Percentiles rank a stretch among this genome's conserved stretches.
phyloP scores from a whole-genome alignment of 2,329 filamentous ascomycete genomes.

The Aspergillus sp. region DNA sequence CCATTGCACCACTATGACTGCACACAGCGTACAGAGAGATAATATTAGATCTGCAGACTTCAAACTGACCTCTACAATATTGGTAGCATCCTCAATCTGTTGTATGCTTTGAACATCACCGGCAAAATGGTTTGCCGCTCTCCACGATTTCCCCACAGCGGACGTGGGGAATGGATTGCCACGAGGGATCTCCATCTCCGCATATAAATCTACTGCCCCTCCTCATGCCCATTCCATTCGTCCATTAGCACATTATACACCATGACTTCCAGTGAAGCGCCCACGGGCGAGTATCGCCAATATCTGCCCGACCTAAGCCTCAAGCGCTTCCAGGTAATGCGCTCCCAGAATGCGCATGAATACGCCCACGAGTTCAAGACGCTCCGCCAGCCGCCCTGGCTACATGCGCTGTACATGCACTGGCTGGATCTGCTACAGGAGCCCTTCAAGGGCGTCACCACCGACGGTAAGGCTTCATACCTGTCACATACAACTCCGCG shows the following conservation, averaged over 20 bases:
- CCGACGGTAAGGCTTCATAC: conserved; percentile 51
- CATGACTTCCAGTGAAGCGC: conserved; percentile 11
- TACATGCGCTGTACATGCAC: conserved; percentile 59
- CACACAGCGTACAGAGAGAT: not conserved
- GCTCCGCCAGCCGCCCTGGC: conserved; percentile 62
- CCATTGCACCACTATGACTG: not conserved
- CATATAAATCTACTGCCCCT: not conserved
- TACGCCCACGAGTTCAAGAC: conserved; percentile 62
- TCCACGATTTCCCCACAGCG: too few species aligned
- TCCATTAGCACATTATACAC: not conserved
- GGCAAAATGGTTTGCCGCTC: not conserved
- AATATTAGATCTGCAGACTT: too few species aligned
- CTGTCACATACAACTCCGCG: not conserved
- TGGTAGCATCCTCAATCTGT: too few species aligned
- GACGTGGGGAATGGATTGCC: too few species aligned
- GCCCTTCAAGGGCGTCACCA: conserved; percentile 69
- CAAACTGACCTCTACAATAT: too few species aligned
- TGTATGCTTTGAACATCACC: not conserved
- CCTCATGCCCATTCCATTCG: too few species aligned
- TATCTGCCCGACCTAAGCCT: conserved; percentile 61
- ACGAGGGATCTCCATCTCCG: too few species aligned
- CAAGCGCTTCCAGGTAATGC: conserved; percentile 62
- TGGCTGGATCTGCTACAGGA: conserved; percentile 59
- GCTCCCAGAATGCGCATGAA: conserved; percentile 59
- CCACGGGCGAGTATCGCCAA: conserved; percentile 50